Evolutionary conservation across 805 yeast genomes (phyloP).

Genomic region (Wickerhamomyces strasburgensis): DNA sequence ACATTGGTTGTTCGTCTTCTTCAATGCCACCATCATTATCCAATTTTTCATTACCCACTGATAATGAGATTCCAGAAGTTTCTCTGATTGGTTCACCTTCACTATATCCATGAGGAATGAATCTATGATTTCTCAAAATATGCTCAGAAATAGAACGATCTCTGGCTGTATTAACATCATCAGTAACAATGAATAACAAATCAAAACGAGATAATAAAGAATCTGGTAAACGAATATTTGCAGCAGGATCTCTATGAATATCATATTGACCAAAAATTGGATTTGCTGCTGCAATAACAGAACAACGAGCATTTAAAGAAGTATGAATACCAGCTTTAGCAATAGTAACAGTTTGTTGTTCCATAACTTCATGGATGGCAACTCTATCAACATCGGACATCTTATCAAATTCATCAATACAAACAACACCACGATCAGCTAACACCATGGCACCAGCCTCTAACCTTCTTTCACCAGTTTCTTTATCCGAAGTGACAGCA

Average conservation of each 20-base stretch:
- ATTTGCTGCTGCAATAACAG: constrained; percentile 96
- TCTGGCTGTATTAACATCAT: constrained; percentile 79
- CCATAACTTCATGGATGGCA: constrained; percentile 99
- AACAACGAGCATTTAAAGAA: constrained; percentile 91
- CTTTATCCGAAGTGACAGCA: constrained; percentile 93
- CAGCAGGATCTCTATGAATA: constrained; percentile 91
- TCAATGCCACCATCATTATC: constrained; percentile 44
- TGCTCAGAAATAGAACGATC: constrained; percentile 91
- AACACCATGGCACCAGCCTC: constrained; percentile 99
- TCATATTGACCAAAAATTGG: constrained; percentile 97
- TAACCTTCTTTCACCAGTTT: constrained; percentile 92
- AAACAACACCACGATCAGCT: constrained; percentile 95
- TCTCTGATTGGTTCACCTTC: constrained; percentile 96
- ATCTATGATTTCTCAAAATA: constrained; percentile 90
- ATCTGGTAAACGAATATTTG: constrained; percentile 94
- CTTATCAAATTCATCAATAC: constrained; percentile 98
- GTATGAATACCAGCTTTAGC: constrained; percentile 99
- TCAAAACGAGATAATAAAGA: constrained; percentile 95
- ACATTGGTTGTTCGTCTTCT: constrained; percentile 43
- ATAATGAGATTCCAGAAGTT: constrained; percentile 58
- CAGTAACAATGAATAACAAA: constrained; percentile 90
- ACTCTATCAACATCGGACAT: constrained; percentile 97
- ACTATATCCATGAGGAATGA: constrained; percentile 75
- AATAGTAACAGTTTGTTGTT: constrained; percentile 96
- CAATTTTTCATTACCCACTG: constrained; percentile 68